Percentiles rank a stretch among this genome's conserved stretches.
Conservation (phyloP, 176 grass and related monocot genomes). For the Tuctoria greenei region DNA sequence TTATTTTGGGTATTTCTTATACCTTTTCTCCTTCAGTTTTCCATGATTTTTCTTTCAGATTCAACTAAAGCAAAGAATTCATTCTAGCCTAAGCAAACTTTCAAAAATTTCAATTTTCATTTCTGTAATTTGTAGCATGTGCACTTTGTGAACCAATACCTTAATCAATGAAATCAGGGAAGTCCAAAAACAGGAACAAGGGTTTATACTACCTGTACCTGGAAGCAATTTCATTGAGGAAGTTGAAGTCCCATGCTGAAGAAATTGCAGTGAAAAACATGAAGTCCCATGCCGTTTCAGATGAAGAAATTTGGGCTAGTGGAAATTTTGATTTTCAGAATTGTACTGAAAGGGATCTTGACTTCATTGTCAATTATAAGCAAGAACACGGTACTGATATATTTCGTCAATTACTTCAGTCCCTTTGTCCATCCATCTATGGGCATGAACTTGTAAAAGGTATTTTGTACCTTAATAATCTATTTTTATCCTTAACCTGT, state of each 20-base stretch:
- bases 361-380: constrained; percentile 59
- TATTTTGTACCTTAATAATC: constrained; percentile 24
- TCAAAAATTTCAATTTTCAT: constrained; percentile 12
- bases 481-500: neutral
- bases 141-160: constrained; percentile 9
- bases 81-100: constrained; percentile 4
- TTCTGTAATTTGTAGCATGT: constrained; percentile 13
- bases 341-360: constrained; percentile 56
- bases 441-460: constrained; percentile 98
- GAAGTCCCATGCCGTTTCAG: constrained; percentile 49
- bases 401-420: constrained; percentile 88
- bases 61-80: constrained; percentile 10
- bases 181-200: constrained; percentile 62
- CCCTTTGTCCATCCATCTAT: constrained; percentile 93
- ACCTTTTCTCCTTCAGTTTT: constrained; percentile 15
- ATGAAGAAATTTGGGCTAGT: constrained; percentile 37
- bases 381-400: constrained; percentile 67
- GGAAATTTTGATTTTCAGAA: constrained; percentile 46
- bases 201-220: constrained; percentile 86
- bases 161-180: constrained; percentile 57
- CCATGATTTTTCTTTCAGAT: neutral
- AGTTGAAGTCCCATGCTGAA: constrained; percentile 58
- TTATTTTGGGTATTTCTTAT: neutral
- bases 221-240: constrained; percentile 83
- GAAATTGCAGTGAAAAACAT: constrained; percentile 73